Base-by-base conservation (phyloP, 2,329 filamentous ascomycete genomes). In the Penicillium brevicompactum region DNA sequence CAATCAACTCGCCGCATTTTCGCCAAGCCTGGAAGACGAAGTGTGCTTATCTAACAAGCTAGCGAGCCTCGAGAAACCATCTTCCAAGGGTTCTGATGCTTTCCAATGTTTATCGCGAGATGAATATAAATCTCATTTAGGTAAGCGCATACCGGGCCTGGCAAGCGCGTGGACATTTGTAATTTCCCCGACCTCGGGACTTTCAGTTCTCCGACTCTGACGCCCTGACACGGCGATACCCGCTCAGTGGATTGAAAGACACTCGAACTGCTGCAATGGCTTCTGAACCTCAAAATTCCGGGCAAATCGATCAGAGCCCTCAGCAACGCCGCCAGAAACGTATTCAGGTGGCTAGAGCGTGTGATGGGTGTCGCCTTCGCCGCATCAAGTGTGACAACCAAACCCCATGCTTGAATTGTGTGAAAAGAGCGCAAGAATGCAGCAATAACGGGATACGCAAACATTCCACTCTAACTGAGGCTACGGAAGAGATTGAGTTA, bases 401-500 rank as follows among this genome's bases (percentile, higher is more conserved):
- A 42, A 13, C 27, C 27, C 47, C 47, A 21, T 49, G 47, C 40
- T 32, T 37, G 21, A 49, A 42, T 16, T 49, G 47, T 27, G 27
- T 13, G 18, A 22, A 16, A 22, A 49, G 10, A 31, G 38, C 10
- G 11, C 47, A 16, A 30, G 31, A 16, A 21, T 49, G 47, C 27
- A 49, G 37, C 13, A 49, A 49, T 16, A 49, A 24, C 31, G 47
- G 47, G 21, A 24, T 24, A 8, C 37, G 24, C 9, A 49, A 49
- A 42, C 37, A n/a, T 18, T 42, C 47, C 10, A 49, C 47, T 21
- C 47, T 49, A 10, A 37, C 48, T 6, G 40, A 50, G 31, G 48
- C 48, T 30, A 51, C 52, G 8, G 52, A 55, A 8, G 52, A 55
- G 38, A 55, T 55, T 37, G 42, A 49, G n/a, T 18, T 22, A 14